Evolutionary conservation across 768 basidiomycete genomes (phyloP).

Genomic region (Leucocoprinus sp.): DNA sequence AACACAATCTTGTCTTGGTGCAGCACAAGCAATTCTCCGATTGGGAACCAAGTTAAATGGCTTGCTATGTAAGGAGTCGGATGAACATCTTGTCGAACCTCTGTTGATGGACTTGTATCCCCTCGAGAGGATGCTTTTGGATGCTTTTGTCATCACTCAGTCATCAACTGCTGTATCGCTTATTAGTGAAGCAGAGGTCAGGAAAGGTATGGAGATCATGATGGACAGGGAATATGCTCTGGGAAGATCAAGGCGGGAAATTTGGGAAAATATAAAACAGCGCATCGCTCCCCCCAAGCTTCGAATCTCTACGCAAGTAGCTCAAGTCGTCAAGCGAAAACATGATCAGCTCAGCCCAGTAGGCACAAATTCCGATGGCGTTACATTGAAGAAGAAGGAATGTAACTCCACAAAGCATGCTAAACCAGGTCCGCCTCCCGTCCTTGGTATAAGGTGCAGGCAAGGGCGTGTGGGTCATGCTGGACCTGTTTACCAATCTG

Average conservation of each 20-base stretch:
- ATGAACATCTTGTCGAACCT: constrained; percentile 20
- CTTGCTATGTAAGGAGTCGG: constrained; percentile 12
- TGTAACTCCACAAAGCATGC: not conserved
- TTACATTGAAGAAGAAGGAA: not conserved
- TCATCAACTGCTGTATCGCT: constrained; percentile 9
- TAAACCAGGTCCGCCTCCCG: constrained; percentile 1
- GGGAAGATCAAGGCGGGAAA: constrained; percentile 6
- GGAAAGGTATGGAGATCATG: constrained; percentile 8
- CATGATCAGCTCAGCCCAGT: constrained; percentile 5
- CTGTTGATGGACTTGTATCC: constrained; percentile 50
- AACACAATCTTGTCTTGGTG: constrained; percentile 48
- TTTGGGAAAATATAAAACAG: constrained; percentile 8
- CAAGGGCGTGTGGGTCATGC: constrained; percentile 1
- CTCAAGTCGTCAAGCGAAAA: constrained; percentile 4
- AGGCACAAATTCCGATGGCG: not conserved
- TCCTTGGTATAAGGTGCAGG: constrained; percentile 2
- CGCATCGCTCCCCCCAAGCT: constrained; percentile 1
- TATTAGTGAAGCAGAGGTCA: constrained; percentile 8
- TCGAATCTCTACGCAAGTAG: not conserved
- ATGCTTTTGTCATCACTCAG: constrained; percentile 41
- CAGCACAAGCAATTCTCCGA: constrained; percentile 57
- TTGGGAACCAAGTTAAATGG: constrained; percentile 27
- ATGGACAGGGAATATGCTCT: constrained; percentile 6
- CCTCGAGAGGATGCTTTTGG: constrained; percentile 53
- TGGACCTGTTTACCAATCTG: not conserved